A percentile compares a stretch with the other conserved stretches of the same genome.
Conservation (phyloP, 352 stramenopile genomes). For the Pythium coloratum region DNA sequence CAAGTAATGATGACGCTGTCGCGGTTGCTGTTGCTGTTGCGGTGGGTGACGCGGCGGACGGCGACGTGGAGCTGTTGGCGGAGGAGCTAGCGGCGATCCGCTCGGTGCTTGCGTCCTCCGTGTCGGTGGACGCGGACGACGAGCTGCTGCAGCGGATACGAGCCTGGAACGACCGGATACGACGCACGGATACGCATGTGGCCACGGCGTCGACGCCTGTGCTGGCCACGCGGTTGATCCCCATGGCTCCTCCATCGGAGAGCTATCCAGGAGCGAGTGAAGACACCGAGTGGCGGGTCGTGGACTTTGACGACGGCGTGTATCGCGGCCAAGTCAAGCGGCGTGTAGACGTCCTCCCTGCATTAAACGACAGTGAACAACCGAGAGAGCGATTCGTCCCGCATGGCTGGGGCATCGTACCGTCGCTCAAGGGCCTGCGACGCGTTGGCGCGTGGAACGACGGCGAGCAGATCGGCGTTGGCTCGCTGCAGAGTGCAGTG, state of each 20-base stretch:
- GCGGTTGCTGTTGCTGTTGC: neutral
- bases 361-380: neutral
- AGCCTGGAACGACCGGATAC: slow-evolving; percentile 14
- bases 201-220: neutral
- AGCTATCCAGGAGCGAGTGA: neutral
- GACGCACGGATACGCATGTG: neutral
- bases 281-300: neutral
- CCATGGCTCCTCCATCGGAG: slow-evolving; percentile 4
- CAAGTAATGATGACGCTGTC: neutral
- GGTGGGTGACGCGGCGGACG: neutral
- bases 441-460: slow-evolving; percentile 42
- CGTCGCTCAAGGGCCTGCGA: slow-evolving; percentile 28
- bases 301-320: slow-evolving; percentile 26
- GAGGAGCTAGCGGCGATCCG: slow-evolving; percentile 22
- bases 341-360: neutral
- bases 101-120: neutral
- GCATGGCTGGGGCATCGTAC: slow-evolving; percentile 49
- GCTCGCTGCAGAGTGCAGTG: slow-evolving; percentile 38
- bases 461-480: slow-evolving; percentile 37
- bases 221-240: slow-evolving; percentile 4
- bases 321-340: slow-evolving; percentile 25
- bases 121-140: slow-evolving; percentile 3
- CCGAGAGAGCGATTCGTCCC: slow-evolving; percentile 13
- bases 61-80: slow-evolving; percentile 13
- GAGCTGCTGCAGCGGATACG: slow-evolving; percentile 18